Evolutionary conservation across 768 basidiomycete species (phyloP), one percentile per base, ranked within the genome.

Genomic region (Macrolepiota dolichaula): DNA sequence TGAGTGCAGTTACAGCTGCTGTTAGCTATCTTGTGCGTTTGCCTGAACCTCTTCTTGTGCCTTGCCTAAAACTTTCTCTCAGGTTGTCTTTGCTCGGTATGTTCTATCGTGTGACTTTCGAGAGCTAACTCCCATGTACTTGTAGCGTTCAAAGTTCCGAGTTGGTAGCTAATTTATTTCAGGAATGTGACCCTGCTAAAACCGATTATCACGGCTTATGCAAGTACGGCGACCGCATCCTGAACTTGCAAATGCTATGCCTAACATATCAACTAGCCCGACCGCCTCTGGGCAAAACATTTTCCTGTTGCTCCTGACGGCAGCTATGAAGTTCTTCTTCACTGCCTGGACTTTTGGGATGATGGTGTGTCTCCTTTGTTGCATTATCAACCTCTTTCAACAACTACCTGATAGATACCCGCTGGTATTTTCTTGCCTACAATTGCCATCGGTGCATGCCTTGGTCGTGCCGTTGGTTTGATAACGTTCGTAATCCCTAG

Each of bases 301-400:
- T 15, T 88, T 89, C 65, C 73, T 90, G 7, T 75, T 91, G 4
- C 70, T 85, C 27, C 70, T 89, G 13, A 88, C 88, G 0, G 86
- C 87, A 1, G 69, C 75, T 1, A 73, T 85, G 57, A 91, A 91
- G 67, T 68, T 89, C 25, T 73, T 77, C 1, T 71, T 90, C 22
- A 90, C 89, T 29, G 83, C 87, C 6, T 90, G 88, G 87, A 89
- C 88, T 6, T 91, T 91, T 69, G 89, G 89, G 22, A 88, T 89
- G 85, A 87, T 85, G 85, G 88, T 87, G 64, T 59, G 74, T 27
- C 29, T 36, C 38, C 64, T 35, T 52, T 36, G 7, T 56, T 15
- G 58, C n/a, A 49, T 11, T 2, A 10, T 36, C n/a, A 22, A 29
- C 40, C 49, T 22, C 40, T 32, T 49, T 27, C 29, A 29, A 47